Percentiles rank a stretch among this genome's conserved stretches.
Evolutionary conservation across 176 grass and related monocot genomes (phyloP).

Genomic region (Oryza officinalis): DNA sequence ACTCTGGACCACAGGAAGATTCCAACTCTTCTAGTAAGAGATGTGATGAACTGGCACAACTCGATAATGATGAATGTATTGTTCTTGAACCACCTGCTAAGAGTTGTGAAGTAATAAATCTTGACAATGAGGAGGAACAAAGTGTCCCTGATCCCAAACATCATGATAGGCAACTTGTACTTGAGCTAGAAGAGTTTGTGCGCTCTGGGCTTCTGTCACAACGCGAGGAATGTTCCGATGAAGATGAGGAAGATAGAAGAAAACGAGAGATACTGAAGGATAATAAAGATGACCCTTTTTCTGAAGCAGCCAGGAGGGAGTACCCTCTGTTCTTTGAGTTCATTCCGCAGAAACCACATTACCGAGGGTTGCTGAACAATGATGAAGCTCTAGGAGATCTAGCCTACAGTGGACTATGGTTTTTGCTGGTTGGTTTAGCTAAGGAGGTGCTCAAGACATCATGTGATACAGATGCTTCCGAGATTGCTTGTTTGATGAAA

Average conservation of each 20-base stretch:
- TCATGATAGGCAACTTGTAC: slow-evolving; percentile 41
- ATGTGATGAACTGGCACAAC: slow-evolving; percentile 1
- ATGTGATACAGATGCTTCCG: slow-evolving; percentile 44
- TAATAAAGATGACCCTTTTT: slow-evolving; percentile 44
- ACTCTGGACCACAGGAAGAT: not conserved
- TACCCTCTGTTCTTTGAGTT: slow-evolving; percentile 60
- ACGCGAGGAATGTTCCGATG: slow-evolving; percentile 53
- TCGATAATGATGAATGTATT: slow-evolving; percentile 43
- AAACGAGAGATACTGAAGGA: slow-evolving; percentile 1
- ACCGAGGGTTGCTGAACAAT: slow-evolving; percentile 43
- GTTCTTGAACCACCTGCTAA: slow-evolving; percentile 18
- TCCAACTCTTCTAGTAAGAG: not conserved
- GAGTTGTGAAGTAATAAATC: slow-evolving; percentile 44
- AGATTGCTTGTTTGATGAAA: slow-evolving; percentile 47
- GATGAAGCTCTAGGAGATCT: slow-evolving; percentile 41
- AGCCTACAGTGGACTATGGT: slow-evolving; percentile 54
- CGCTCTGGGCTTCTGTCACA: slow-evolving; percentile 50
- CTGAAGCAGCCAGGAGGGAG: slow-evolving; percentile 46
- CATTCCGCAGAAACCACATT: slow-evolving; percentile 70
- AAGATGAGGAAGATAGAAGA: slow-evolving; percentile 37
- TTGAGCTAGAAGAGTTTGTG: slow-evolving; percentile 62
- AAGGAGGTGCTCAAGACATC: slow-evolving; percentile 53
- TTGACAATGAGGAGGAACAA: slow-evolving; percentile 39
- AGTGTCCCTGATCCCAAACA: slow-evolving; percentile 23
- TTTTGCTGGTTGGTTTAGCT: slow-evolving; percentile 48